A percentile compares a stretch with the other conserved stretches of the same genome.
phyloP scores from a whole-genome alignment of 1,284 basidiomycete species.

The Paramarasmius palmivorus region DNA sequence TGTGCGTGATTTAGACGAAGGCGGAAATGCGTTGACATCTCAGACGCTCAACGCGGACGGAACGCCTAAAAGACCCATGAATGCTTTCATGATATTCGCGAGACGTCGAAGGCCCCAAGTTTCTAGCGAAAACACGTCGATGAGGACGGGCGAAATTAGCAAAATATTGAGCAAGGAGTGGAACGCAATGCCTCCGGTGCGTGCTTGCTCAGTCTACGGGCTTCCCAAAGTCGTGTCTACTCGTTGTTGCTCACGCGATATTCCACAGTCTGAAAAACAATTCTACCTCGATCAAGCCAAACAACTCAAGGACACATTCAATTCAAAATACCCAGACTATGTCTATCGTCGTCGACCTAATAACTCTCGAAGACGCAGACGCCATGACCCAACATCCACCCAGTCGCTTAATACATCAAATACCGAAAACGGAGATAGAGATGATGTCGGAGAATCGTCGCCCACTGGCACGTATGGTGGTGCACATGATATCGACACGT shows the following conservation, averaged over 20 bases:
- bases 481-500: slow-evolving; percentile 4
- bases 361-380: slow-evolving; percentile 74
- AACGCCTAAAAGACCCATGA: slow-evolving; percentile 85
- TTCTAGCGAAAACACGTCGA: slow-evolving; percentile 76
- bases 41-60: slow-evolving; percentile 82
- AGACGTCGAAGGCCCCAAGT: slow-evolving; percentile 79
- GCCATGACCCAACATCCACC: slow-evolving; percentile 40
- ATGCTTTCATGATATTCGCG: slow-evolving; percentile 89
- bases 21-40: slow-evolving; percentile 58
- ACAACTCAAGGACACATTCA: slow-evolving; percentile 79
- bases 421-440: slow-evolving; percentile 33
- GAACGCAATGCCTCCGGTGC: slow-evolving; percentile 18
- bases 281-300: slow-evolving; percentile 85
- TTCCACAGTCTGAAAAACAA: slow-evolving; percentile 68
- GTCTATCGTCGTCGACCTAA: slow-evolving; percentile 82
- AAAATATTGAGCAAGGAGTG: slow-evolving; percentile 51
- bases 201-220: not conserved
- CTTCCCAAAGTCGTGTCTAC: too few relatives aligned
- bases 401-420: slow-evolving; percentile 9
- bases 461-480: slow-evolving; percentile 38
- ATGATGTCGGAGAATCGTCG: slow-evolving; percentile 37
- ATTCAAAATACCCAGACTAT: slow-evolving; percentile 83
- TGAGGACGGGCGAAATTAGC: slow-evolving; percentile 79
- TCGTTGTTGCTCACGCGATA: slow-evolving; percentile 18
- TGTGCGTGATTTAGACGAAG: slow-evolving; percentile 29